Evolutionary conservation across 2,329 filamentous ascomycete genomes (phyloP).

Genomic region (Dothistroma pini): DNA sequence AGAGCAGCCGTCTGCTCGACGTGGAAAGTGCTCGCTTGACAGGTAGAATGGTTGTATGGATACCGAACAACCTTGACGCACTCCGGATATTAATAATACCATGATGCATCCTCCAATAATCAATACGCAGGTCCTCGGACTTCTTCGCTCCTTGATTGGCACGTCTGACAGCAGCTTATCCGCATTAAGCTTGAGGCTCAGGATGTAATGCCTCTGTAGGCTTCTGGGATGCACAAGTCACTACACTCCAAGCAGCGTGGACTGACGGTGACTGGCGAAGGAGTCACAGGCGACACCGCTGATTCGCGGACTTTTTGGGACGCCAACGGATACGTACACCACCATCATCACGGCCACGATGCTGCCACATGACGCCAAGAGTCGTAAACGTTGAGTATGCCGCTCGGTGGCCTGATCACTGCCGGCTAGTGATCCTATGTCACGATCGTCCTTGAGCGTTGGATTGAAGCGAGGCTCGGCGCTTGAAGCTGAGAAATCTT

Average conservation of each 20-base stretch:
- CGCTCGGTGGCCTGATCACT: not conserved
- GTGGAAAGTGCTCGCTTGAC: not conserved
- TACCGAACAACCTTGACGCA: not conserved
- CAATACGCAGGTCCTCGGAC: not conserved
- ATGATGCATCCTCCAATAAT: not conserved
- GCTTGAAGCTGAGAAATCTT: not conserved
- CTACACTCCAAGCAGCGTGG: not conserved
- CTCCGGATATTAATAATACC: not conserved
- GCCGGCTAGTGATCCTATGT: not conserved
- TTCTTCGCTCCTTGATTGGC: not conserved
- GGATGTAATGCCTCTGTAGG: not conserved
- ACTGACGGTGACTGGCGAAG: not conserved
- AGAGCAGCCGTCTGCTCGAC: not conserved
- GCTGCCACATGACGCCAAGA: conserved; percentile 1
- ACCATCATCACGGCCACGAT: conserved; percentile 1
- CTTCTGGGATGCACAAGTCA: not conserved
- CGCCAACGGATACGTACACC: not conserved
- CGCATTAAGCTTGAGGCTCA: not conserved
- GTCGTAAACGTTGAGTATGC: not conserved
- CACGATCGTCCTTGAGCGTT: not conserved
- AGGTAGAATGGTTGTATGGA: not conserved
- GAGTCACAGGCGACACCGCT: not conserved
- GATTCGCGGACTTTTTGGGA: not conserved
- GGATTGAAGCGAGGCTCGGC: not conserved
- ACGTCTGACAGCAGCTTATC: not conserved